These are phyloP conservation scores for Monilinia polystroma DNA, from an alignment of 2,329 filamentous ascomycete genomes.

Conservation along the genomic window DNA sequence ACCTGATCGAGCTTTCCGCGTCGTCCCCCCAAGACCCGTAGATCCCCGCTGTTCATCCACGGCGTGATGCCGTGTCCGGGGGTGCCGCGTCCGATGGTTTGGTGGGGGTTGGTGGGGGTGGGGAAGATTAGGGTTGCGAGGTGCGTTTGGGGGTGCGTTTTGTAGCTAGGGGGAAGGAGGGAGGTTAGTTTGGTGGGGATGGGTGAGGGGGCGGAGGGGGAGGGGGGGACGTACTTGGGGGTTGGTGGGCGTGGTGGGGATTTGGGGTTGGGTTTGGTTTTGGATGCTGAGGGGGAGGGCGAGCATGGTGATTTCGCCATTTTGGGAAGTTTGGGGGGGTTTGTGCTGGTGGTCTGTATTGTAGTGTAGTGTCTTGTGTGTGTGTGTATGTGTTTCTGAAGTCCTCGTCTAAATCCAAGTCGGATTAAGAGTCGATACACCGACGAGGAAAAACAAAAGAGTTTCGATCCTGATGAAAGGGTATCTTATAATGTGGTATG, in stretches of 20 bases:
- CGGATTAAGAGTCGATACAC: not conserved
- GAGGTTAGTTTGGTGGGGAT: not conserved
- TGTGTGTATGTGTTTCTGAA: no score
- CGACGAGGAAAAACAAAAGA: not conserved
- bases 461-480: no score
- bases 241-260: no score
- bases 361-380: no score
- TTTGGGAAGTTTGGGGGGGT: not conserved
- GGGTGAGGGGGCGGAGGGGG: not conserved
- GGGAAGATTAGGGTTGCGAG: not conserved
- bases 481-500: no score
- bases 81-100: not conserved
- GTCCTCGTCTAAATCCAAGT: no score
- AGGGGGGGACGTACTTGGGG: no score
- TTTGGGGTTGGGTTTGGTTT: no score
- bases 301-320: constrained; percentile 4
- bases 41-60: constrained; percentile 16
- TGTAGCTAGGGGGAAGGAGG: not conserved
- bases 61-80: constrained; percentile 3
- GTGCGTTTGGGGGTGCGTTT: not conserved
- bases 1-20: constrained; percentile 12
- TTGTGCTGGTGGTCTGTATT: not conserved
- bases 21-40: not conserved
- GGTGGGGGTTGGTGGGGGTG: not conserved
- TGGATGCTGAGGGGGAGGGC: not conserved